Conservation (phyloP, 2,329 filamentous ascomycete genomes). For the Colletotrichum eleusines region DNA sequence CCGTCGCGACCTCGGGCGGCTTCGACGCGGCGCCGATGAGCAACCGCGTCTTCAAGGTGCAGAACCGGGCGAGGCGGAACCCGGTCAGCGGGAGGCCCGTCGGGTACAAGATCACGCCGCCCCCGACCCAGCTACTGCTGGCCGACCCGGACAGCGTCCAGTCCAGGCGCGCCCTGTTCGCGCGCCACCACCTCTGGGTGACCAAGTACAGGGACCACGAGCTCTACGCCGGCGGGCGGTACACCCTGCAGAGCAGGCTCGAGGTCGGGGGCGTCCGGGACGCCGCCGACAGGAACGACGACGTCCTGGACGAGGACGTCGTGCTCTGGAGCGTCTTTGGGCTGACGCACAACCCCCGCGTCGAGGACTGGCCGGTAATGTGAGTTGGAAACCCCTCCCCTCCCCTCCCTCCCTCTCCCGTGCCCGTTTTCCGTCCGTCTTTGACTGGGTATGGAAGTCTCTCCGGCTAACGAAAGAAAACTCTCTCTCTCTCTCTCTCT, state of each 20-base stretch:
- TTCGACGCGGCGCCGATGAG: conserved; percentile 58
- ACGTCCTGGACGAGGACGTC: conserved; percentile 60
- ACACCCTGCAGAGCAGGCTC: conserved; percentile 51
- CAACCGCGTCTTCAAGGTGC: conserved; percentile 48
- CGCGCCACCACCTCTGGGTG: conserved; percentile 48
- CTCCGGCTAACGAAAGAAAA: background rate
- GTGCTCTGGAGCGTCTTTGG: conserved; percentile 62
- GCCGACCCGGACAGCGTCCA: conserved; percentile 42
- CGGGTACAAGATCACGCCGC: conserved; percentile 53
- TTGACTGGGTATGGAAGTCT: too few species aligned
- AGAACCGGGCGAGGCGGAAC: conserved; percentile 46
- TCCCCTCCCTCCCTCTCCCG: too few species aligned
- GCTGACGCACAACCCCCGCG: conserved; percentile 67
- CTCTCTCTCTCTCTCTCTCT: too few species aligned
- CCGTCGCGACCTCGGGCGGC: conserved; percentile 55
- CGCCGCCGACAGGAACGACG: conserved; percentile 56
- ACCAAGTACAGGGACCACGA: conserved; percentile 48
- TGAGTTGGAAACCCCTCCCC: conserved; percentile 47
- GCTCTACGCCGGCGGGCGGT: conserved; percentile 48
- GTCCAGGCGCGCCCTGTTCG: conserved; percentile 47
- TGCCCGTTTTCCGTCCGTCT: too few species aligned
- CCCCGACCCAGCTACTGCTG: conserved; percentile 52
- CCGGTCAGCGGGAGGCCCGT: conserved; percentile 51
- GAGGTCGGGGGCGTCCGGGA: conserved; percentile 43
- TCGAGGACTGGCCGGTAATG: conserved; percentile 72